A percentile compares a stretch with the other conserved stretches of the same genome.
Evolutionary conservation across 805 yeast genomes (phyloP).

Genomic region (Diddensiella transvaalensis): DNA sequence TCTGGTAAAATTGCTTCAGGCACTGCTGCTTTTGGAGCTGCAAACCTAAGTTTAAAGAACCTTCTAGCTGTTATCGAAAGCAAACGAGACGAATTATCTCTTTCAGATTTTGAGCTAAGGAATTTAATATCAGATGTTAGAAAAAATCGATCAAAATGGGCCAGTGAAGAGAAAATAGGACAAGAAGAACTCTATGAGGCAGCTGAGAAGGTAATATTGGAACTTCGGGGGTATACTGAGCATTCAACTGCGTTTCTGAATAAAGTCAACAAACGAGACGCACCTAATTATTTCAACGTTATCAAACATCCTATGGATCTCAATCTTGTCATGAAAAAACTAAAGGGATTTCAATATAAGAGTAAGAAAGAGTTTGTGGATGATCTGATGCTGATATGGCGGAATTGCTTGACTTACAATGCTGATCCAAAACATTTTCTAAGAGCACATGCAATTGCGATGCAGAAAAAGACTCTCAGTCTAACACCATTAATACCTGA

Average conservation of each 20-base stretch:
- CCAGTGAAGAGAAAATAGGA: slow-evolving; percentile 89
- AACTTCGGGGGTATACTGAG: slow-evolving; percentile 86
- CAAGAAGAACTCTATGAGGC: slow-evolving; percentile 98
- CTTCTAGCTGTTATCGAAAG: slow-evolving; percentile 73
- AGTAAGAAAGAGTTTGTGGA: slow-evolving; percentile 90
- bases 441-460: slow-evolving; percentile 88
- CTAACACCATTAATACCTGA: slow-evolving; percentile 87
- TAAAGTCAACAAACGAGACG: slow-evolving; percentile 95
- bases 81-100: slow-evolving; percentile 63
- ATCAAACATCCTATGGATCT: slow-evolving; percentile 96
- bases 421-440: slow-evolving; percentile 92
- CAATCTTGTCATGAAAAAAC: slow-evolving; percentile 87
- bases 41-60: slow-evolving; percentile 74
- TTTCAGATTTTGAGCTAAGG: slow-evolving; percentile 80
- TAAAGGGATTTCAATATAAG: slow-evolving; percentile 75
- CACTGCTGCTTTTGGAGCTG: slow-evolving; percentile 62
- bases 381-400: slow-evolving; percentile 93
- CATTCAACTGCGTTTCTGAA: slow-evolving; percentile 95
- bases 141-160: slow-evolving; percentile 96
- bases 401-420: slow-evolving; percentile 86
- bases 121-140: slow-evolving; percentile 87
- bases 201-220: slow-evolving; percentile 90
- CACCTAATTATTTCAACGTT: slow-evolving; percentile 89
- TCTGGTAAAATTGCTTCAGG: slow-evolving; percentile 1
- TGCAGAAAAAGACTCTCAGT: slow-evolving; percentile 82